These are phyloP conservation scores for Saccharomyces hybrid DNA, from an alignment of 1,139 yeast genomes.

Conservation along the genomic window DNA sequence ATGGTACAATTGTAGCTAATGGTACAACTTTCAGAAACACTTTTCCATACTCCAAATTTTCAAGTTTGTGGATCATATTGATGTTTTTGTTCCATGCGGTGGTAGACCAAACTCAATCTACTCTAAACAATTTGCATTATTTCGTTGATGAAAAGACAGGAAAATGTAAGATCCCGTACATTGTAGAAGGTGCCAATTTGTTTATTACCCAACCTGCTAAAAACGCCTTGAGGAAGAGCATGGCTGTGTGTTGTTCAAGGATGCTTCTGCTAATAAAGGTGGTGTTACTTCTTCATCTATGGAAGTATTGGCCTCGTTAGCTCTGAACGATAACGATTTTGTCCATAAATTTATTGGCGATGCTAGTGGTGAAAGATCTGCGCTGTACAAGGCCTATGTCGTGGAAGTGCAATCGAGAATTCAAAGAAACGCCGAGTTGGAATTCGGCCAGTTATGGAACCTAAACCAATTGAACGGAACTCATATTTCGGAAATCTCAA, in stretches of 20 bases:
- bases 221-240: slow-evolving; percentile 74
- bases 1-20: slow-evolving; percentile 62
- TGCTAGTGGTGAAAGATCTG: slow-evolving; percentile 41
- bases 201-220: slow-evolving; percentile 94
- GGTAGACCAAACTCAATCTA: slow-evolving; percentile 97
- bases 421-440: slow-evolving; percentile 70
- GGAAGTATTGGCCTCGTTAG: slow-evolving; percentile 90
- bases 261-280: slow-evolving; percentile 96
- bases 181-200: slow-evolving; percentile 96
- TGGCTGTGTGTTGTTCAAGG: slow-evolving; percentile 82
- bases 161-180: slow-evolving; percentile 69
- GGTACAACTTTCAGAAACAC: slow-evolving; percentile 91
- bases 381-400: slow-evolving; percentile 75
- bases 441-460: slow-evolving; percentile 82
- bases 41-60: slow-evolving; percentile 70
- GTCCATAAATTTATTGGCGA: slow-evolving; percentile 45
- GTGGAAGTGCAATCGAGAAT: slow-evolving; percentile 71
- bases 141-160: slow-evolving; percentile 73
- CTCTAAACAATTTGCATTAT: slow-evolving; percentile 68
- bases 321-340: slow-evolving; percentile 82
- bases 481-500: slow-evolving; percentile 74
- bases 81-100: slow-evolving; percentile 93
- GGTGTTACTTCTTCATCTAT: slow-evolving; percentile 96
- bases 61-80: slow-evolving; percentile 61
- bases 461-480: slow-evolving; percentile 60